Conservation (phyloP, 2,329 filamentous ascomycete species). For the Penicillium freii region DNA sequence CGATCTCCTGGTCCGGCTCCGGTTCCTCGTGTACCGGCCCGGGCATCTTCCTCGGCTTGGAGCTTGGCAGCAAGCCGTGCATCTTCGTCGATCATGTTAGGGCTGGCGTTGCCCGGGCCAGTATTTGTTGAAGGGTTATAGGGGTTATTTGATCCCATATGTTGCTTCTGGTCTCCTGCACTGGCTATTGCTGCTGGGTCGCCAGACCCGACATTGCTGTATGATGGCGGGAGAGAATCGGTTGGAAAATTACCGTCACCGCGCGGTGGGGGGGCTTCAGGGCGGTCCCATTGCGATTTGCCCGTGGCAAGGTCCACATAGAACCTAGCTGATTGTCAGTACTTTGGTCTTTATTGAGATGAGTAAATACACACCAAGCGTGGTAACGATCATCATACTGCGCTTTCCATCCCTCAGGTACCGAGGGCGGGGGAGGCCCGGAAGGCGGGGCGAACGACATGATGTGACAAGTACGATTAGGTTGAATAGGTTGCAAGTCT, state of each 20-base stretch:
- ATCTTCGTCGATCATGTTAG: conserved; percentile 58
- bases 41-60: conserved; percentile 78
- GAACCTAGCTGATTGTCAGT: conserved; percentile 59
- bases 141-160: conserved; percentile 67
- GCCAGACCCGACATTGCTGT: conserved; percentile 57
- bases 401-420: conserved; percentile 80
- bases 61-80: conserved; percentile 71
- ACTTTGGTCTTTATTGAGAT: not conserved
- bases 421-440: conserved; percentile 57
- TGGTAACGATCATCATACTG: conserved; percentile 86
- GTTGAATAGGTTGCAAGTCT: not conserved
- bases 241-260: conserved; percentile 41
- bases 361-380: conserved; percentile 61
- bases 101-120: conserved; percentile 4
- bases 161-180: conserved; percentile 45
- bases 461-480: not conserved
- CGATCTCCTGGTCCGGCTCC: conserved; percentile 6
- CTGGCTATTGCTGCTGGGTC: conserved; percentile 38
- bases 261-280: conserved; percentile 63
- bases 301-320: conserved; percentile 88
- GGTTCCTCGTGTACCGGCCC: conserved; percentile 39
- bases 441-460: conserved; percentile 45
- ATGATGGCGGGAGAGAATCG: conserved; percentile 49
- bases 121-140: conserved; percentile 49
- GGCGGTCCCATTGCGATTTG: conserved; percentile 85